phyloP scores from a whole-genome alignment of 352 stramenopile genomes.

The Globisporangium barbulae region DNA sequence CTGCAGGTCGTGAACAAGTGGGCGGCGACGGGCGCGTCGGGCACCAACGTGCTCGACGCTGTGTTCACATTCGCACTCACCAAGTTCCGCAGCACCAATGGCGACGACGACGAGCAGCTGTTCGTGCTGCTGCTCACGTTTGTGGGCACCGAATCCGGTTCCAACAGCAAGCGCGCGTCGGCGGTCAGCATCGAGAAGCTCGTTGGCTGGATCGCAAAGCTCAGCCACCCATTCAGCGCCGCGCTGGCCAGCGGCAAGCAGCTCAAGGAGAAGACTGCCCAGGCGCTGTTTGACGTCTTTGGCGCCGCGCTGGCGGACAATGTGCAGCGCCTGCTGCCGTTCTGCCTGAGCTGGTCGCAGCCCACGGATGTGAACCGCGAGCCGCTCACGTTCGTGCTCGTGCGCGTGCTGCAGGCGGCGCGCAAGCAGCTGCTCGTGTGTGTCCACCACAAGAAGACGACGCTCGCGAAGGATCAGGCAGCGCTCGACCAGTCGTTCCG shows the following conservation, averaged over 20 bases:
- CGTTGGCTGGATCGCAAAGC: slow-evolving; percentile 36
- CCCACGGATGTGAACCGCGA: slow-evolving; percentile 39
- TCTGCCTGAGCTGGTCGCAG: slow-evolving; percentile 60
- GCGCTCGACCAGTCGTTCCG: slow-evolving; percentile 50
- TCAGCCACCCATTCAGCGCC: slow-evolving; percentile 56
- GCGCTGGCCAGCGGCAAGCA: slow-evolving; percentile 12
- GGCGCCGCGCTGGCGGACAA: slow-evolving; percentile 37
- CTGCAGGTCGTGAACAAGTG: slow-evolving; percentile 56
- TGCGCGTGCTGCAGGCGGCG: slow-evolving; percentile 51
- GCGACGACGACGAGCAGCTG: slow-evolving; percentile 49
- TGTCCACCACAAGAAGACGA: slow-evolving; percentile 22
- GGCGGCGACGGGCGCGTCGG: slow-evolving; percentile 9
- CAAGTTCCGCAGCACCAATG: slow-evolving; percentile 30
- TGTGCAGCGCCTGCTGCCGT: slow-evolving; percentile 42
- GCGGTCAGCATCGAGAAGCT: slow-evolving; percentile 30
- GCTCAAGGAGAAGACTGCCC: slow-evolving; percentile 16
- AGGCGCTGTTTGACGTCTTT: slow-evolving; percentile 36
- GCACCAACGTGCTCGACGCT: slow-evolving; percentile 33
- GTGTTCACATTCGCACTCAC: slow-evolving; percentile 48
- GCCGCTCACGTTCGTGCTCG: slow-evolving; percentile 52
- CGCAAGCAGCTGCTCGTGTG: slow-evolving; percentile 14
- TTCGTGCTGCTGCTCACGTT: slow-evolving; percentile 64
- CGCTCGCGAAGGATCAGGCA: slow-evolving; percentile 32
- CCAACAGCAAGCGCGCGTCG: slow-evolving; percentile 16
- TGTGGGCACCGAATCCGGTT: slow-evolving; percentile 11